phyloP scores from a whole-genome alignment of 306 rosid species.

The Cicer bijugum region DNA sequence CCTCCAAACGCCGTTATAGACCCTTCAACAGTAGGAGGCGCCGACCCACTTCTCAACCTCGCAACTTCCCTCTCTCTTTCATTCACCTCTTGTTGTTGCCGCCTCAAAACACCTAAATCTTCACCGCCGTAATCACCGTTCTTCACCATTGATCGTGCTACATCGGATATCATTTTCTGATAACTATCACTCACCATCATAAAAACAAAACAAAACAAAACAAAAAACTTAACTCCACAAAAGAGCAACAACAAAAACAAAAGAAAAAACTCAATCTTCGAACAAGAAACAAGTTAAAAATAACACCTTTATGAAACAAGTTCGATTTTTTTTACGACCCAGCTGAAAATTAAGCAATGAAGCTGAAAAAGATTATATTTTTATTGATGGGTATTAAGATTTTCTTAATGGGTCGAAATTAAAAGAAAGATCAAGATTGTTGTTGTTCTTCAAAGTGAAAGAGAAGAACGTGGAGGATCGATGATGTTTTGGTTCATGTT shows the following conservation, averaged over 20 bases:
- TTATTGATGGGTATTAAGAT: conserved; percentile 34
- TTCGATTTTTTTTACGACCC: background rate
- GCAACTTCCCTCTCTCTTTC: conserved; percentile 72
- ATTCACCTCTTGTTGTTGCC: conserved; percentile 57
- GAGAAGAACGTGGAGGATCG: conserved; percentile 38
- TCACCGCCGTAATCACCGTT: conserved; percentile 59
- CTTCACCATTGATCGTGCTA: conserved; percentile 73
- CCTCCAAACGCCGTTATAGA: conserved; percentile 74
- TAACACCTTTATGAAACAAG: background rate
- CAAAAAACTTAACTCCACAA: background rate
- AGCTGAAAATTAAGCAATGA: conserved; percentile 25
- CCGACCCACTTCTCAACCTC: conserved; percentile 84
- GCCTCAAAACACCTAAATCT: conserved; percentile 67
- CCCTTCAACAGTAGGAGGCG: conserved; percentile 92
- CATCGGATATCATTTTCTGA: conserved; percentile 72
- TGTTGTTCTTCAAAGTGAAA: conserved; percentile 27
- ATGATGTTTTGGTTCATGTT: conserved; percentile 55
- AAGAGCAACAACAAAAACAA: background rate
- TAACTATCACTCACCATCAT: conserved; percentile 68
- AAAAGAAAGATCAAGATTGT: conserved; percentile 47
- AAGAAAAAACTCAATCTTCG: conserved; percentile 52
- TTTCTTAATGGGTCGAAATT: conserved; percentile 32
- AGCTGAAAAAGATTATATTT: background rate
- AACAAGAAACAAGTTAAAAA: conserved; percentile 47
- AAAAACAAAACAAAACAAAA: background rate